Evolutionary conservation across 2,329 filamentous ascomycete genomes (phyloP).

Genomic region (Trichoderma pleuroti): DNA sequence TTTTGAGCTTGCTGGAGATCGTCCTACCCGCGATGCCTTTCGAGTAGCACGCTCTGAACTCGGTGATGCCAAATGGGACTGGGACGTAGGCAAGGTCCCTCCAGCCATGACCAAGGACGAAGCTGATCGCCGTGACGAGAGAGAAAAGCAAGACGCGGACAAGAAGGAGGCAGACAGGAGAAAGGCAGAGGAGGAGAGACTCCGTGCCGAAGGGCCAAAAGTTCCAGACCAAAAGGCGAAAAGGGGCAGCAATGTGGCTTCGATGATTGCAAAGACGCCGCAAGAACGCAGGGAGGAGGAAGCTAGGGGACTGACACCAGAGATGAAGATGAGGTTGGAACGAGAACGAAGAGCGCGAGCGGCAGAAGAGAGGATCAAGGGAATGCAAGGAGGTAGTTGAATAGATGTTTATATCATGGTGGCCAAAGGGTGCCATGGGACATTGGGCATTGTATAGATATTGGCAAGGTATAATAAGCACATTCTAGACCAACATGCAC

Average conservation of each 20-base stretch:
- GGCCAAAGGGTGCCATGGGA: not conserved
- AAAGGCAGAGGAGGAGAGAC: conserved; percentile 68
- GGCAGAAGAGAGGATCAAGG: conserved; percentile 79
- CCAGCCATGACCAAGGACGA: conserved; percentile 66
- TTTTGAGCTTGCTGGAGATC: conserved; percentile 84
- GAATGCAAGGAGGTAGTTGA: conserved; percentile 42
- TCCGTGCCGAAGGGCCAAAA: conserved; percentile 64
- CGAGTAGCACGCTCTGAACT: conserved; percentile 80
- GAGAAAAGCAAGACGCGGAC: conserved; percentile 66
- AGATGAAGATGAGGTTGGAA: conserved; percentile 81
- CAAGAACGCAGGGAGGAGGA: conserved; percentile 83
- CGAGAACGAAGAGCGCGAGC: conserved; percentile 86
- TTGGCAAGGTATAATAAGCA: not conserved
- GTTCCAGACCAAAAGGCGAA: conserved; percentile 47
- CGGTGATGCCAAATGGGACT: conserved; percentile 73
- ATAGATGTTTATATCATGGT: not conserved
- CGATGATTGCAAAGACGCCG: conserved; percentile 64
- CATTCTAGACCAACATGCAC: not conserved
- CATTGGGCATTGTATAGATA: not conserved
- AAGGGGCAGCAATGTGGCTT: conserved; percentile 50
- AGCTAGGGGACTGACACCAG: conserved; percentile 76
- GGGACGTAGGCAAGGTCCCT: conserved; percentile 73
- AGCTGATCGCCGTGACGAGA: conserved; percentile 63
- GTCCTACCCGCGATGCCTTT: conserved; percentile 84
- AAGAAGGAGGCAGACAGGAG: conserved; percentile 68